Evolutionary conservation across 805 yeast genomes (phyloP).

Genomic region (Candida maltosa): DNA sequence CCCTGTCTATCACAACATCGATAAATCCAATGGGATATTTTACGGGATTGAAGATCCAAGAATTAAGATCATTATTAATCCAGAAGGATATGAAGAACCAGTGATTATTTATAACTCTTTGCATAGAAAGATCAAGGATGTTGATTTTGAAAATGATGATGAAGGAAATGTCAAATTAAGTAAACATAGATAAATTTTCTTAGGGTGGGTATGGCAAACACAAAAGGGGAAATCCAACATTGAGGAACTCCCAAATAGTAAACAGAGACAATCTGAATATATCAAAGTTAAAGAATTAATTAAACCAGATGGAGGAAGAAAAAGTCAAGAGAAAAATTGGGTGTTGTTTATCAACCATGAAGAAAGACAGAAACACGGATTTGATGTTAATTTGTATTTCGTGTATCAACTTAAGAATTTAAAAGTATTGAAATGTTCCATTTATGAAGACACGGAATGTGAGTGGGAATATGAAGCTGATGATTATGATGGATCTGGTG

Average conservation of each 20-base stretch:
- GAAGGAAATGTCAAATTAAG: slow-evolving; percentile 6
- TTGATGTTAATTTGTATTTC: slow-evolving; percentile 27
- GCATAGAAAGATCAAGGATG: slow-evolving; percentile 16
- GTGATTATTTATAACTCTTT: slow-evolving; percentile 39
- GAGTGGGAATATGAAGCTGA: slow-evolving; percentile 12
- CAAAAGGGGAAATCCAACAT: slow-evolving; percentile 27
- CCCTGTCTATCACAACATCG: slow-evolving; percentile 25
- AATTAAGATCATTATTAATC: slow-evolving; percentile 29
- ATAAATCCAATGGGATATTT: slow-evolving; percentile 9
- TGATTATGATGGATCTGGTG: slow-evolving; percentile 21
- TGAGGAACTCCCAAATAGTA: slow-evolving; percentile 15
- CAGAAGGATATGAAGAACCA: slow-evolving; percentile 42
- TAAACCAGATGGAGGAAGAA: slow-evolving; percentile 7
- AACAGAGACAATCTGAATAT: slow-evolving; percentile 14
- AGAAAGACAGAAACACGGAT: slow-evolving; percentile 16
- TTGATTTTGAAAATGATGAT: slow-evolving; percentile 13
- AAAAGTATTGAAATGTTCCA: slow-evolving; percentile 16
- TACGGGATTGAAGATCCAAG: slow-evolving; percentile 55
- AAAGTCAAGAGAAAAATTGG: slow-evolving; percentile 36
- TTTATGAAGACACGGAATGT: slow-evolving; percentile 7
- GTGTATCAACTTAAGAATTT: slow-evolving; percentile 31
- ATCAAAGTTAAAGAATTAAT: slow-evolving; percentile 20
- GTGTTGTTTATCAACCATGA: slow-evolving; percentile 30
- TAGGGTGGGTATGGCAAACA: slow-evolving; percentile 32
- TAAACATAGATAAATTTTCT: slow-evolving; percentile 24